Percentiles rank a stretch among this genome's conserved stretches.
Evolutionary conservation across 2,329 filamentous ascomycete species (phyloP).

Genomic region (Ascochyta pisi): DNA sequence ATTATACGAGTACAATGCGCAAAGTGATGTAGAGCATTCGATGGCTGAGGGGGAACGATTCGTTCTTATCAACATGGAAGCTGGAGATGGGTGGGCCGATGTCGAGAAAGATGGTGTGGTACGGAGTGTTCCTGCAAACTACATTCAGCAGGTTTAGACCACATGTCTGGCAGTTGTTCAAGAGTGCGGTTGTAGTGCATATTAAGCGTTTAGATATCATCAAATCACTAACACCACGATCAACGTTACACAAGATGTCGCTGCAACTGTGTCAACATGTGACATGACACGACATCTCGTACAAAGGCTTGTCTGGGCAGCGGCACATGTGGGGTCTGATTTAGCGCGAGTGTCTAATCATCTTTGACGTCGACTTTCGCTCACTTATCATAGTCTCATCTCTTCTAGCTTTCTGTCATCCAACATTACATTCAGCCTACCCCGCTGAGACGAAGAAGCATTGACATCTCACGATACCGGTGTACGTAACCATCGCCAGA

Average conservation of each 20-base stretch:
- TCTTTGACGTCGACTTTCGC: background rate
- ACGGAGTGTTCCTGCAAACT: slow-evolving; percentile 92
- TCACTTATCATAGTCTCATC: background rate
- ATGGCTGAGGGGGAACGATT: slow-evolving; percentile 93
- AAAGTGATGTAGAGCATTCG: slow-evolving; percentile 84
- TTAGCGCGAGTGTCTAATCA: background rate
- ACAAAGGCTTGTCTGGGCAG: background rate
- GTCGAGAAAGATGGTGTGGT: slow-evolving; percentile 89
- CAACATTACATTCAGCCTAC: background rate
- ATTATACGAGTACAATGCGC: slow-evolving; percentile 87
- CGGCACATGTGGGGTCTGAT: background rate
- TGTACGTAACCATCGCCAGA: background rate
- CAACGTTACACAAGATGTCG: background rate
- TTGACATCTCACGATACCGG: background rate
- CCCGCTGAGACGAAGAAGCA: background rate
- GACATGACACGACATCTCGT: background rate
- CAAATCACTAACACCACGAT: background rate
- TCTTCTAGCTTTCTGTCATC: background rate
- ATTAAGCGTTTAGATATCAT: slow-evolving; percentile 9
- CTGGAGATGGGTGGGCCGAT: slow-evolving; percentile 95
- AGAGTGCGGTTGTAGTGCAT: slow-evolving; percentile 16
- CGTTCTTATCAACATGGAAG: slow-evolving; percentile 85
- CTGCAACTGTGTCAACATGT: background rate
- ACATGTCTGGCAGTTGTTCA: slow-evolving; percentile 25
- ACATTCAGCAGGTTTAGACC: slow-evolving; percentile 75